Evolutionary conservation across 495 filamentous ascomycete genomes (phyloP).

Genomic region (Aspergillus nanangensis): DNA sequence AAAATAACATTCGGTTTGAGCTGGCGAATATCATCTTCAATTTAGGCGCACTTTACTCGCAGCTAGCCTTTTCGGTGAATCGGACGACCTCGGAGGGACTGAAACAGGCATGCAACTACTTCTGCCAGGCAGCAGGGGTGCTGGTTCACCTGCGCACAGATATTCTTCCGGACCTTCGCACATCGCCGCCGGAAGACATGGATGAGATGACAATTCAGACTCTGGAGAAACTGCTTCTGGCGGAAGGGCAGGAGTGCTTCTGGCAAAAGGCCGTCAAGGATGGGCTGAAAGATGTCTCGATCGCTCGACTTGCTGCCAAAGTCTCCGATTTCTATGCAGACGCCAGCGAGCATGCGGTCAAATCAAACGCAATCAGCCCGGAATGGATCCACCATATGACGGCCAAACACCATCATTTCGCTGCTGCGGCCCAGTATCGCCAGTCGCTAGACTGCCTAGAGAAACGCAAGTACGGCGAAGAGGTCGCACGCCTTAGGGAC

Average conservation of each 20-base stretch:
- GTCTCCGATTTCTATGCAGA: constrained; percentile 88
- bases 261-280: constrained; percentile 98
- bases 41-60: constrained; percentile 86
- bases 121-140: constrained; percentile 84
- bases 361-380: constrained; percentile 81
- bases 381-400: constrained; percentile 99
- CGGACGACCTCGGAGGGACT: constrained; percentile 78
- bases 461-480: constrained; percentile 92
- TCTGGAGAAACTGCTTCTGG: constrained; percentile 76
- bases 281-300: constrained; percentile 82
- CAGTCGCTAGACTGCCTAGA: constrained; percentile 90
- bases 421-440: constrained; percentile 92
- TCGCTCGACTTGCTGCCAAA: constrained; percentile 85
- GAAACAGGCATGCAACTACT: constrained; percentile 86
- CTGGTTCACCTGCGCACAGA: constrained; percentile 71
- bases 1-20: constrained; percentile 94
- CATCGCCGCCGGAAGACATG: constrained; percentile 92
- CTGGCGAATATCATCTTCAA: constrained; percentile 92
- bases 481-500: constrained; percentile 82
- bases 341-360: constrained; percentile 80
- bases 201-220: constrained; percentile 81
- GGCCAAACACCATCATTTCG: constrained; percentile 97
- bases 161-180: constrained; percentile 80
- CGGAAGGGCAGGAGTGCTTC: constrained; percentile 94
- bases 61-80: constrained; percentile 78